Evolutionary conservation across 1,139 yeast species (phyloP).

Genomic region (Geotrichum fermentans): DNA sequence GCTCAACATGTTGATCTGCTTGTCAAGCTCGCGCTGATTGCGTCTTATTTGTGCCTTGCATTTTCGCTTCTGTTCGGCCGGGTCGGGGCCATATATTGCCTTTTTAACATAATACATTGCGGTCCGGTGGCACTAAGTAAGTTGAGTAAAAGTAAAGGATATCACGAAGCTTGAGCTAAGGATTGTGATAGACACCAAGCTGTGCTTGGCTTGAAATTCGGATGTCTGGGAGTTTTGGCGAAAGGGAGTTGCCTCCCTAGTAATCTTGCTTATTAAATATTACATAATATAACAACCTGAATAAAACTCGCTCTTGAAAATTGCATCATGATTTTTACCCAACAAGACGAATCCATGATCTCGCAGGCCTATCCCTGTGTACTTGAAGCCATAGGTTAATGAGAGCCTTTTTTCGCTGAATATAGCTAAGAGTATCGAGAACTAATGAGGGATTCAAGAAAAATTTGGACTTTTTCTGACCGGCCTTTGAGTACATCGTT

Average conservation of each 20-base stretch:
- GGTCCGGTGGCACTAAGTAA: too few relatives aligned
- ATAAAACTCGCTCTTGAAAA: too few relatives aligned
- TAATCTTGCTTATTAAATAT: neutral
- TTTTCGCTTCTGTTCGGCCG: slow-evolving; percentile 86
- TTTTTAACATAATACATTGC: slow-evolving; percentile 51
- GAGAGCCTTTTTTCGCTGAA: neutral
- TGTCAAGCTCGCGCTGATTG: slow-evolving; percentile 79
- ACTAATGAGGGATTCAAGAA: neutral
- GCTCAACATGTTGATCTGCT: slow-evolving; percentile 59
- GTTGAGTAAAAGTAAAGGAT: too few relatives aligned
- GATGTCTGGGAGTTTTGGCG: neutral
- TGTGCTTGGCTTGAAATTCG: neutral
- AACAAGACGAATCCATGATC: too few relatives aligned
- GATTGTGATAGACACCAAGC: neutral
- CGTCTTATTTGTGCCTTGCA: slow-evolving; percentile 78
- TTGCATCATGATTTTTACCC: too few relatives aligned
- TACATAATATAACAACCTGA: neutral
- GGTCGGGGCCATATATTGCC: slow-evolving; percentile 93
- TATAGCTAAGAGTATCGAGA: neutral
- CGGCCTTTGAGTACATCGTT: neutral
- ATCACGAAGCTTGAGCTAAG: too few relatives aligned
- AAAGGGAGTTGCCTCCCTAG: slow-evolving; percentile 1
- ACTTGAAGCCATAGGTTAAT: slow-evolving; percentile 3
- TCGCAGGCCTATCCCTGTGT: neutral
- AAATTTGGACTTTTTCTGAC: slow-evolving; percentile 3